Base-by-base conservation (phyloP, 2,329 filamentous ascomycete species). In the Trichoderma atroviride region DNA sequence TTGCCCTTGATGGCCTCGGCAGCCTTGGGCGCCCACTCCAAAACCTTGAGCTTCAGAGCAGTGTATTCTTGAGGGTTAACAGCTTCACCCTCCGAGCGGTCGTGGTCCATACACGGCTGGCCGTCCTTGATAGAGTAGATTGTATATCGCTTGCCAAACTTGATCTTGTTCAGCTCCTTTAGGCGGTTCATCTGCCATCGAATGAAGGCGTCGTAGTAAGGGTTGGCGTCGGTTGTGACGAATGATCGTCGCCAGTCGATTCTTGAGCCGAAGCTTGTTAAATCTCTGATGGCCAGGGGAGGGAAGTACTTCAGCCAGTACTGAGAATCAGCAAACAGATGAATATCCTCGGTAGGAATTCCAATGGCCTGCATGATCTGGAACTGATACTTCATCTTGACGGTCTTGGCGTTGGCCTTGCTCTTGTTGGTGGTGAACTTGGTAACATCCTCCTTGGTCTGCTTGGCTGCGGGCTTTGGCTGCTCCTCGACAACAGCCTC, bases 171-270 rank as follows among this genome's bases (percentile, higher is more conserved):
- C 71, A 97, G 83, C 78, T 96, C 92, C 81, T 92, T 93, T 63
- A 98, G 86, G 72, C 92, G 91, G 79, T 92, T 94, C 92, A 98
- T 97, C 82, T 98, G 96, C 96, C 96, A 99, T 76, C 92, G 85
- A 52, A 98, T 91, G 76, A 99, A 99, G 5, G 93, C 88, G 78
- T 99, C 95, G 79, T 97, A 99, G 83, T 96, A 98, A 5, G 93
- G 94, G 81, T 99, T 99, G 43, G 93, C 94, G 75, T 97, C 94
- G 2, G 96, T 99, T 7, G 96, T 99, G 73, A 98, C 91, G 73
- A 99, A 93, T 47, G 92, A 91, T 79, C 96, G 87, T 77, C 95
- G 88, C 95, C 95, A 99, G 79, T 98, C 96, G 76, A 98, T 92
- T 74, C 94, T 87, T 62, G 91, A 91, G 70, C 95, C 95, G 72